Evolutionary conservation across 2,329 filamentous ascomycete genomes (phyloP).

Genomic region (Fusarium decemcellulare): DNA sequence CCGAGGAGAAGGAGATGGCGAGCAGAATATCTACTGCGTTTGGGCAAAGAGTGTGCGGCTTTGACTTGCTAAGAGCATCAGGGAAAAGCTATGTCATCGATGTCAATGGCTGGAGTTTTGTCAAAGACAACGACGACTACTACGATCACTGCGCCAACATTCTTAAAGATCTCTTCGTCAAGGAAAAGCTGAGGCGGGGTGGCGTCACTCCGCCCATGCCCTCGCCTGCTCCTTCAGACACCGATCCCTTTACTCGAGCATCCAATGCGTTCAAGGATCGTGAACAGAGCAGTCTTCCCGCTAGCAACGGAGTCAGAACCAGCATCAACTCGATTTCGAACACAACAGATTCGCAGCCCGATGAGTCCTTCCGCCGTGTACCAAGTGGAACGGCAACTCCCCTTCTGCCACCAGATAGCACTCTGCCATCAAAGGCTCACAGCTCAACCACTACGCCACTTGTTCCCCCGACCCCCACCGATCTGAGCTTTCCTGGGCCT

Average conservation of each 20-base stretch:
- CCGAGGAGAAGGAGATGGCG: slow-evolving; percentile 88
- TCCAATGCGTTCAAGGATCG: slow-evolving; percentile 56
- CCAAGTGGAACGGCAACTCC: slow-evolving; percentile 51
- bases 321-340: slow-evolving; percentile 42
- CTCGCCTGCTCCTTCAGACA: slow-evolving; percentile 62
- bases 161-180: slow-evolving; percentile 88
- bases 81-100: slow-evolving; percentile 98
- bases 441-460: slow-evolving; percentile 54
- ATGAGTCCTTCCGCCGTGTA: slow-evolving; percentile 41
- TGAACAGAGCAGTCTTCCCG: slow-evolving; percentile 47
- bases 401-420: slow-evolving; percentile 49
- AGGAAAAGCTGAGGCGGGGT: slow-evolving; percentile 77
- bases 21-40: slow-evolving; percentile 92
- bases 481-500: slow-evolving; percentile 46
- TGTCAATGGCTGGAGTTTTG: slow-evolving; percentile 99
- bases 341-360: slow-evolving; percentile 44
- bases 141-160: slow-evolving; percentile 93
- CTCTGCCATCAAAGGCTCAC: slow-evolving; percentile 51
- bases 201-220: slow-evolving; percentile 71
- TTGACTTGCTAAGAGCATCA: slow-evolving; percentile 89
- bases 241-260: slow-evolving; percentile 56
- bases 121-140: slow-evolving; percentile 99
- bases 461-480: slow-evolving; percentile 51
- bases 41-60: slow-evolving; percentile 95
- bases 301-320: slow-evolving; percentile 45